Evolutionary conservation across 495 filamentous ascomycete species (phyloP).

Genomic region (Emericellopsis terricola): DNA sequence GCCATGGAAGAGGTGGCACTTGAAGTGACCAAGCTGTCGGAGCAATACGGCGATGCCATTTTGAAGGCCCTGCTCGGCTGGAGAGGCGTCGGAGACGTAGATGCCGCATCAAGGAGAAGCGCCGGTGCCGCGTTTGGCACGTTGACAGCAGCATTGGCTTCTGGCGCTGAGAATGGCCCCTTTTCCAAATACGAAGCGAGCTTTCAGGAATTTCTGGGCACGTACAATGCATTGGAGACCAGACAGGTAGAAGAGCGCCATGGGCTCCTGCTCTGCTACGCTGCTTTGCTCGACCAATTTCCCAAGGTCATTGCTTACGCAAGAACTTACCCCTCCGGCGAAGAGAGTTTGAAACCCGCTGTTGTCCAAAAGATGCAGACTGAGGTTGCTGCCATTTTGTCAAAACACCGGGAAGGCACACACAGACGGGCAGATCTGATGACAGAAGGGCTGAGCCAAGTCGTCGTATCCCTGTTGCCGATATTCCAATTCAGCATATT

Average conservation of each 20-base stretch:
- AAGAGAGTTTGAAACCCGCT: too few species aligned
- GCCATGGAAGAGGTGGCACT: slow-evolving; percentile 62
- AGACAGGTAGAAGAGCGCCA: slow-evolving; percentile 51
- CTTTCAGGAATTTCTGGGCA: slow-evolving; percentile 18
- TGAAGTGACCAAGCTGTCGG: slow-evolving; percentile 41
- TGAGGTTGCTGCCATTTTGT: slow-evolving; percentile 13
- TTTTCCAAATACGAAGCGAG: slow-evolving; percentile 11
- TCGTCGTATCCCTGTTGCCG: slow-evolving; percentile 30
- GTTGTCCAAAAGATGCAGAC: neutral
- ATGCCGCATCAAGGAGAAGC: slow-evolving; percentile 49
- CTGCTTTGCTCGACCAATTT: slow-evolving; percentile 19
- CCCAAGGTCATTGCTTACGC: slow-evolving; percentile 2
- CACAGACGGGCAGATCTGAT: slow-evolving; percentile 51
- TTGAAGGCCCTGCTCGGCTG: slow-evolving; percentile 60
- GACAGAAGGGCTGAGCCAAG: slow-evolving; percentile 40
- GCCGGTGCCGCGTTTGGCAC: slow-evolving; percentile 52
- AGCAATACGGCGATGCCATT: slow-evolving; percentile 52
- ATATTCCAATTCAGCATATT: slow-evolving; percentile 13
- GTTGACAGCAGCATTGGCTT: slow-evolving; percentile 25
- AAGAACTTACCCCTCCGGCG: too few species aligned
- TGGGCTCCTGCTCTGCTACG: slow-evolving; percentile 45
- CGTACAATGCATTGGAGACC: slow-evolving; percentile 27
- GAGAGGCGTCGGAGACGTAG: slow-evolving; percentile 67
- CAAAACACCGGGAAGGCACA: slow-evolving; percentile 15
- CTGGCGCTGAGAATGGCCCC: slow-evolving; percentile 5